These are phyloP conservation scores for Isoetes taiwanensis DNA, from an alignment of 75 land plant genomes.

Conservation along the genomic window DNA sequence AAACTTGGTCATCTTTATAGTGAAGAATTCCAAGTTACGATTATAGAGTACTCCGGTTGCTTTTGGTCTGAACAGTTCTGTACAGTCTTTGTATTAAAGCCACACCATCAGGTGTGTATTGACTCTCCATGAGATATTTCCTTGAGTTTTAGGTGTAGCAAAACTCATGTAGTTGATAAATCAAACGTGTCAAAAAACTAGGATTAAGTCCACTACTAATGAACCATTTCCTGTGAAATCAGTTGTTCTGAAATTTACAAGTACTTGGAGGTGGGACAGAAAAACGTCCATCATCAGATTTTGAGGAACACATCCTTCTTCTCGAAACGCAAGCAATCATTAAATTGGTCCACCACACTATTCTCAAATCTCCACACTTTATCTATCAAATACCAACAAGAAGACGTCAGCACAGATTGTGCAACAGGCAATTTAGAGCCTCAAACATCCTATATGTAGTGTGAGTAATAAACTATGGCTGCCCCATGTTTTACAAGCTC, in stretches of 20 bases:
- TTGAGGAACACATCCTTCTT: slow-evolving; percentile 84
- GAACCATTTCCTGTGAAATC: slow-evolving; percentile 89
- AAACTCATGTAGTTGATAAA: slow-evolving; percentile 90
- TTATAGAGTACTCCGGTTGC: slow-evolving; percentile 76
- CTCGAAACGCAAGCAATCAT: slow-evolving; percentile 90
- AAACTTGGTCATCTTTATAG: slow-evolving; percentile 76
- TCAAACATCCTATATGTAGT: too few species aligned
- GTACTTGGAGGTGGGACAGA: slow-evolving; percentile 59
- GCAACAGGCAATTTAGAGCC: too few species aligned
- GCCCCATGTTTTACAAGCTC: too few species aligned
- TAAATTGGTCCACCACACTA: slow-evolving; percentile 80
- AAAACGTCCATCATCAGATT: slow-evolving; percentile 59
- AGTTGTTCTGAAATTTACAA: slow-evolving; percentile 59
- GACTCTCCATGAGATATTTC: slow-evolving; percentile 74
- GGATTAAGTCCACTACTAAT: slow-evolving; percentile 84
- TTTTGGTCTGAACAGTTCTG: slow-evolving; percentile 79
- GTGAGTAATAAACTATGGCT: too few species aligned
- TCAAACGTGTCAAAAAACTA: slow-evolving; percentile 85
- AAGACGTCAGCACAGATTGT: too few species aligned
- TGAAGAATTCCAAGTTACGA: slow-evolving; percentile 88
- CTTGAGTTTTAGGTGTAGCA: slow-evolving; percentile 38
- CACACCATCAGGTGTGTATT: slow-evolving; percentile 77
- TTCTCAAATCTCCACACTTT: slow-evolving; percentile 96
- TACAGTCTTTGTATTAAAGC: slow-evolving; percentile 71
- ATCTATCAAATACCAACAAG: too few species aligned